Conservation (phyloP, 2,329 filamentous ascomycete species). For the Tolypocladium inflatum region DNA sequence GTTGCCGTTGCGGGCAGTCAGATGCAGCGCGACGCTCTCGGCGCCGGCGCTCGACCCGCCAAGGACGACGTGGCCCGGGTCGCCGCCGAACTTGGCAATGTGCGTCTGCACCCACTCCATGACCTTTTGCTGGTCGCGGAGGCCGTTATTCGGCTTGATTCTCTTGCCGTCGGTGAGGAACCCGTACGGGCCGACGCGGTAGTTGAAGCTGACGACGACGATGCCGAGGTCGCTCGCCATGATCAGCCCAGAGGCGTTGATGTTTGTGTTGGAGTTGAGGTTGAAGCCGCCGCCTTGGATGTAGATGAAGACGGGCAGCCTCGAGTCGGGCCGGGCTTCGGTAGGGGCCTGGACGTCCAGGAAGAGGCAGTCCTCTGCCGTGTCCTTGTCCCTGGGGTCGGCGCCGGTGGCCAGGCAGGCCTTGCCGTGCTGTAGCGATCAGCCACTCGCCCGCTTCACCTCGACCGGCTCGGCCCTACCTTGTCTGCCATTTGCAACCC, state of each 20-base stretch:
- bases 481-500: conserved; percentile 43
- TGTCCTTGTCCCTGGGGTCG: conserved; percentile 14
- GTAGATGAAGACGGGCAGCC: conserved; percentile 53
- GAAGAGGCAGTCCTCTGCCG: conserved; percentile 60
- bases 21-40: conserved; percentile 53
- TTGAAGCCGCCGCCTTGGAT: conserved; percentile 56
- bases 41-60: conserved; percentile 62
- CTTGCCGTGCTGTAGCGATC: background rate
- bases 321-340: conserved; percentile 34
- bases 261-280: conserved; percentile 34
- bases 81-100: conserved; percentile 58
- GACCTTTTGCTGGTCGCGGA: conserved; percentile 60
- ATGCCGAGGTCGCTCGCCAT: conserved; percentile 50
- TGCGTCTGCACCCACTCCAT: conserved; percentile 61
- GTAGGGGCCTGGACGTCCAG: conserved; percentile 55
- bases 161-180: conserved; percentile 54
- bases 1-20: conserved; percentile 44
- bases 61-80: conserved; percentile 57
- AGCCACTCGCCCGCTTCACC: background rate
- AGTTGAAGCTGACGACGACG: conserved; percentile 65
- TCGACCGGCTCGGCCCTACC: conserved; percentile 23
- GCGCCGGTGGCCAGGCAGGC: conserved; percentile 20
- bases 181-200: conserved; percentile 65
- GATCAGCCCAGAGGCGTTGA: conserved; percentile 50
- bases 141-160: conserved; percentile 56